These are phyloP conservation scores for Penicillium robsamsonii DNA, from an alignment of 495 filamentous ascomycete genomes.

Conservation along the genomic window DNA sequence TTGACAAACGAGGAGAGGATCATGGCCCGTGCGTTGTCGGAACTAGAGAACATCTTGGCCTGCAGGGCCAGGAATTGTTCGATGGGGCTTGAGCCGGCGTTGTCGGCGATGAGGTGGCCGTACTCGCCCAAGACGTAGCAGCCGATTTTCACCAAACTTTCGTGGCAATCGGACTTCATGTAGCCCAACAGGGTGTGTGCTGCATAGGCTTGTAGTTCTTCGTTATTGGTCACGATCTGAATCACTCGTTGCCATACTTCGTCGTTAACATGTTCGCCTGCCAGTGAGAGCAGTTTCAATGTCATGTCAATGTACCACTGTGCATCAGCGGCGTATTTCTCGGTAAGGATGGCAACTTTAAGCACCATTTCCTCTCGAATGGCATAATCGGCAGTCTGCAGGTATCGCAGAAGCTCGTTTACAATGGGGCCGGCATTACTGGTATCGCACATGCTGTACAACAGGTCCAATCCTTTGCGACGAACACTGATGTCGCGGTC, in stretches of 20 bases:
- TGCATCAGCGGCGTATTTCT: constrained; percentile 97
- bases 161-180: constrained; percentile 89
- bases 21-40: constrained; percentile 86
- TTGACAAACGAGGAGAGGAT: constrained; percentile 94
- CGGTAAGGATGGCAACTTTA: constrained; percentile 96
- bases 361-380: constrained; percentile 99
- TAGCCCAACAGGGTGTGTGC: constrained; percentile 89
- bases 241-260: constrained; percentile 99
- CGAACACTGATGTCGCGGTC: constrained; percentile 97
- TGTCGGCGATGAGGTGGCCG: constrained; percentile 96
- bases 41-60: constrained; percentile 83
- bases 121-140: constrained; percentile 96
- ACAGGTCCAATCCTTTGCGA: constrained; percentile 88
- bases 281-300: constrained; percentile 89
- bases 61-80: constrained; percentile 96
- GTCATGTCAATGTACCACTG: constrained; percentile 99
- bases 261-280: constrained; percentile 97
- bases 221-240: constrained; percentile 99
- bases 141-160: constrained; percentile 96
- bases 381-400: constrained; percentile 94
- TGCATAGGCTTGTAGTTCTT: constrained; percentile 95
- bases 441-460: constrained; percentile 99
- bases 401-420: constrained; percentile 86
- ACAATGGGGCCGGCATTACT: constrained; percentile 91
- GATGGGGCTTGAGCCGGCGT: constrained; percentile 87